A percentile compares a stretch with the other conserved stretches of the same genome.
These are phyloP conservation scores for Pistacia integerrima DNA, from an alignment of 345 rosid species.

Conservation along the genomic window DNA sequence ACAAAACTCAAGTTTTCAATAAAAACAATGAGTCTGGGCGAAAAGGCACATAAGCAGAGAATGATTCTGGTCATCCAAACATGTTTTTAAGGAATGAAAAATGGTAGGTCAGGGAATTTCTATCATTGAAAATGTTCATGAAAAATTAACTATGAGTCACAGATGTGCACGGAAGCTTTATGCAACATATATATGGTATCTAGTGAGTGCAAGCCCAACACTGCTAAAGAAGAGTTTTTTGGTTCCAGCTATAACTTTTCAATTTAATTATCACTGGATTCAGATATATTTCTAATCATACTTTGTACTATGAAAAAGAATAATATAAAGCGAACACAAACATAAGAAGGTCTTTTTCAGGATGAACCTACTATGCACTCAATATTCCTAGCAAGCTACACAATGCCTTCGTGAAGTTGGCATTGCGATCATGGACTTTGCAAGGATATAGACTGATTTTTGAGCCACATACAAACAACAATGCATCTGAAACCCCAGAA, in stretches of 20 bases:
- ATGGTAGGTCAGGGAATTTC: neutral
- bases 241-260: neutral
- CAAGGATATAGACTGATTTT: neutral
- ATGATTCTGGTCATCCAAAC: neutral
- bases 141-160: neutral
- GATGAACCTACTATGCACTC: neutral
- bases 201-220: neutral
- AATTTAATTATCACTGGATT: neutral
- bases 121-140: neutral
- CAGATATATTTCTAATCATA: neutral
- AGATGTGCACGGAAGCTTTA: neutral
- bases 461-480: neutral
- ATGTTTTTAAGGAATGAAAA: neutral
- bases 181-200: neutral
- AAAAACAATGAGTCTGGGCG: neutral
- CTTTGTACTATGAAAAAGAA: neutral
- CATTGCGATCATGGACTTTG: neutral
- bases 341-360: neutral
- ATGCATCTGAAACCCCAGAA: neutral
- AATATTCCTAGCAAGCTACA: neutral
- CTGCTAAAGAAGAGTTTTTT: neutral
- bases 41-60: conserved; percentile 2
- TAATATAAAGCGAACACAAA: neutral
- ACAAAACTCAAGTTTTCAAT: neutral
- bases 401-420: neutral